A percentile compares a stretch with the other conserved stretches of the same genome.
Conservation (phyloP, 345 rosid genomes). For the Mallotus nudiflorus region DNA sequence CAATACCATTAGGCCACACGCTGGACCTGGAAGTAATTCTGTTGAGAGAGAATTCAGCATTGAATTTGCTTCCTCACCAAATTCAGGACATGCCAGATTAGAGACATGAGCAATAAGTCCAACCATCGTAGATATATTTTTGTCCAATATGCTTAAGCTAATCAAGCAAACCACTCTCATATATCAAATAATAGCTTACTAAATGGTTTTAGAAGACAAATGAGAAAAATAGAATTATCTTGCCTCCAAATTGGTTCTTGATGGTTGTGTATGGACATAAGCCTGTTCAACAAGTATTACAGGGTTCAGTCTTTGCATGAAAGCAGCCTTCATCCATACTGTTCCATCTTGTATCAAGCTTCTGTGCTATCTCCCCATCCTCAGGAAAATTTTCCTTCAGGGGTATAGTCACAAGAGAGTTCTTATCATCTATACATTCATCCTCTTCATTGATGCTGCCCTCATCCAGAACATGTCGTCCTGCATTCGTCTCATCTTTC, state of each 20-base stretch:
- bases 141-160: constrained; percentile 27
- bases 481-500: constrained; percentile 13
- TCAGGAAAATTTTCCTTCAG: constrained; percentile 4
- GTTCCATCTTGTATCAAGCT: background rate
- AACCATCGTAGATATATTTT: constrained; percentile 20
- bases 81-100: constrained; percentile 59
- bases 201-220: background rate
- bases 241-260: constrained; percentile 58
- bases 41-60: constrained; percentile 42
- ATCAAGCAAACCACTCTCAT: constrained; percentile 7
- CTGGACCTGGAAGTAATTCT: constrained; percentile 51
- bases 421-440: constrained; percentile 9
- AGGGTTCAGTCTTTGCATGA: background rate
- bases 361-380: background rate
- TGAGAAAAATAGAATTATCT: too few species aligned
- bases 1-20: constrained; percentile 66
- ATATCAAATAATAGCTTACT: background rate
- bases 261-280: constrained; percentile 35
- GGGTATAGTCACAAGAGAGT: background rate
- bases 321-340: background rate
- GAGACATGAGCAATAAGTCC: constrained; percentile 50
- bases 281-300: background rate
- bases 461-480: constrained; percentile 10
- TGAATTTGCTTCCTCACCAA: constrained; percentile 41
- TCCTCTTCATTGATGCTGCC: constrained; percentile 15